Evolutionary conservation across 164 flowering plant species (phyloP), one percentile per base, ranked within the genome.

Genomic region (Stephania yunnanensis): DNA sequence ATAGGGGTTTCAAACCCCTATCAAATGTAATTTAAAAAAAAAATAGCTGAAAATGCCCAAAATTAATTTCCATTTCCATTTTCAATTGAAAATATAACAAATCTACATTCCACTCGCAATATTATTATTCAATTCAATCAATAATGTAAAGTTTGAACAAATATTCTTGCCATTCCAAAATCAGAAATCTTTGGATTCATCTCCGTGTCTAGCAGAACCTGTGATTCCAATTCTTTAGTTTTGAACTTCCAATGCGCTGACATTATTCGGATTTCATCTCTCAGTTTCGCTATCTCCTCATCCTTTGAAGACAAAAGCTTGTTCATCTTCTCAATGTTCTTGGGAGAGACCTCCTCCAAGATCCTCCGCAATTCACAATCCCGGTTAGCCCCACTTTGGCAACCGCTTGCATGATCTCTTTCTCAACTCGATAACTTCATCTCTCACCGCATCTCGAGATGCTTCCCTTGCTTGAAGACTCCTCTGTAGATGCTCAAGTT

Each of bases 201-300:
- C n/a, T n/a, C n/a, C n/a, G n/a, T n/a, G n/a, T n/a, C n/a, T n/a
- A n/a, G n/a, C n/a, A n/a, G n/a, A n/a, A 90, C 98, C 93, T 93
- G 98, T 64, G 93, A 83, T 78, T 95, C 99, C 81, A 92, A 64
- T 73, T 92, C 97, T 73, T 90, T 87, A 1, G 92, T 90, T 80
- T 92, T 95, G 30, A 88, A 78, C 85, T 90, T 91, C 97, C 97
- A 93, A 69, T 93, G 95, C 46, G 92, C 85, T 75, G 98, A 89
- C 92, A 93, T 89, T 68, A 87, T 79, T 82, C 84, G 86, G 64
- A 93, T 86, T 80, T 95, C 99, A 82, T 93, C 97, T 79, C 82
- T 89, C 74, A 95, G 80, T 78, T 81, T 93, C 9, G 85, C 85
- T 79, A 92, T 93, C 78, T 93, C 99, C 72, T 90, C 94, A 87